Percentiles rank a stretch among this genome's conserved stretches.
phyloP scores from a whole-genome alignment of 2,329 filamentous ascomycete genomes.

The Shiraia sp. region DNA sequence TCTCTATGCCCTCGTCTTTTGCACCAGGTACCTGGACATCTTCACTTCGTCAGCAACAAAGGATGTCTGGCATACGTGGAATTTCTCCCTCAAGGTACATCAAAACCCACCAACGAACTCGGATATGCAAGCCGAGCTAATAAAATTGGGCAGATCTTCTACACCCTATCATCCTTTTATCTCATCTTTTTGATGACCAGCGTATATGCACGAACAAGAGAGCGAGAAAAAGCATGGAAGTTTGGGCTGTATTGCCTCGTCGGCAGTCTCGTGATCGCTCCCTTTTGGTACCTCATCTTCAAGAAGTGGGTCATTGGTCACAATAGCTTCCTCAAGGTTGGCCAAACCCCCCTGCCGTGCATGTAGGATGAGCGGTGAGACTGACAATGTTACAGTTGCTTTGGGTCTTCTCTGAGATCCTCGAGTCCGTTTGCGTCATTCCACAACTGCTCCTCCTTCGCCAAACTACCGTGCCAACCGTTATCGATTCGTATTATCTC shows the following conservation, averaged over 20 bases:
- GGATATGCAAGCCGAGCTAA: constrained; percentile 11
- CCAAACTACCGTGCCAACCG: constrained; percentile 93
- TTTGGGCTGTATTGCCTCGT: constrained; percentile 71
- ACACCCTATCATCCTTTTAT: constrained; percentile 81
- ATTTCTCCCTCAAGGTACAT: constrained; percentile 72
- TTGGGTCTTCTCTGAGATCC: constrained; percentile 87
- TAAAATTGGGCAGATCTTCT: constrained; percentile 67
- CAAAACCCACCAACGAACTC: neutral
- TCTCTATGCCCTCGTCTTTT: constrained; percentile 84
- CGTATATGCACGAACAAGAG: constrained; percentile 82
- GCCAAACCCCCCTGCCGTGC: constrained; percentile 7
- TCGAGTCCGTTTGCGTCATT: constrained; percentile 88
- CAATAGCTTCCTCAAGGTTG: constrained; percentile 47
- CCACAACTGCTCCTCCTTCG: constrained; percentile 89
- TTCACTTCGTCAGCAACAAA: constrained; percentile 55
- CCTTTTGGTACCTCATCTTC: constrained; percentile 73
- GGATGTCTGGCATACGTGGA: constrained; percentile 50
- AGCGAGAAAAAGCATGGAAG: constrained; percentile 93
- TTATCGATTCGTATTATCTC: constrained; percentile 96
- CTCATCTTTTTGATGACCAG: constrained; percentile 87
- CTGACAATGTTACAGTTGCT: constrained; percentile 60
- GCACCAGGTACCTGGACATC: constrained; percentile 83
- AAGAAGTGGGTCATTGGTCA: constrained; percentile 50
- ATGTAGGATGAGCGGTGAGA: neutral
- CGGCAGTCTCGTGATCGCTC: constrained; percentile 69